phyloP scores from a whole-genome alignment of 176 grass and related monocot genomes.

The Triticum timopheevii region DNA sequence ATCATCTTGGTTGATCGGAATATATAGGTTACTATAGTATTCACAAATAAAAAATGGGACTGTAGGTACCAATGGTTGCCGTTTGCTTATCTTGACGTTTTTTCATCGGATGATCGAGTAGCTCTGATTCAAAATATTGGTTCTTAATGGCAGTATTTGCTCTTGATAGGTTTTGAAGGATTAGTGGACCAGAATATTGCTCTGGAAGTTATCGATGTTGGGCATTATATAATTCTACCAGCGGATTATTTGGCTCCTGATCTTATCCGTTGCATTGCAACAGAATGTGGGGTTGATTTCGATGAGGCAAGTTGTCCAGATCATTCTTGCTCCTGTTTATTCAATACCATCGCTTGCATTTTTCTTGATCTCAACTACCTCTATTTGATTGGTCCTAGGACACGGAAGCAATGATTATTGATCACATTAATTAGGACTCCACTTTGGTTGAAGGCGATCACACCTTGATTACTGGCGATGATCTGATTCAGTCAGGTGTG shows the following conservation, averaged over 20 bases:
- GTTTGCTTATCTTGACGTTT: neutral
- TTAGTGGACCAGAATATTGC: constrained; percentile 76
- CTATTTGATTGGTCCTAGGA: constrained; percentile 49
- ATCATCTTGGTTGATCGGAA: too few relatives aligned
- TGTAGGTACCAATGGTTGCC: neutral
- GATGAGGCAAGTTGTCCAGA: constrained; percentile 68
- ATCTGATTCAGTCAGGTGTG: constrained; percentile 58
- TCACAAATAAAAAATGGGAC: neutral
- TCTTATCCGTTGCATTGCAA: constrained; percentile 91
- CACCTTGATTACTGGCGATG: constrained; percentile 71
- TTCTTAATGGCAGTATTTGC: neutral
- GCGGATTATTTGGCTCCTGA: constrained; percentile 82
- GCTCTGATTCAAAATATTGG: neutral
- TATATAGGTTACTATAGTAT: too few relatives aligned
- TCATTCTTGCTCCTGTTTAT: neutral
- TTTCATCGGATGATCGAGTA: neutral
- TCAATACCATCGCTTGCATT: neutral
- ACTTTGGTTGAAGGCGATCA: constrained; percentile 77
- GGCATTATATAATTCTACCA: constrained; percentile 86
- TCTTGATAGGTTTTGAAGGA: constrained; percentile 70
- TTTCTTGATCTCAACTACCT: constrained; percentile 1
- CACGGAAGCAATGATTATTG: constrained; percentile 71
- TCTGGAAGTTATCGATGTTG: constrained; percentile 77
- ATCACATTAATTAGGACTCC: constrained; percentile 81
- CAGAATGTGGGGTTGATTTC: constrained; percentile 92